phyloP scores from a whole-genome alignment of 345 rosid genomes.

The Arabidopsis thaliana region DNA sequence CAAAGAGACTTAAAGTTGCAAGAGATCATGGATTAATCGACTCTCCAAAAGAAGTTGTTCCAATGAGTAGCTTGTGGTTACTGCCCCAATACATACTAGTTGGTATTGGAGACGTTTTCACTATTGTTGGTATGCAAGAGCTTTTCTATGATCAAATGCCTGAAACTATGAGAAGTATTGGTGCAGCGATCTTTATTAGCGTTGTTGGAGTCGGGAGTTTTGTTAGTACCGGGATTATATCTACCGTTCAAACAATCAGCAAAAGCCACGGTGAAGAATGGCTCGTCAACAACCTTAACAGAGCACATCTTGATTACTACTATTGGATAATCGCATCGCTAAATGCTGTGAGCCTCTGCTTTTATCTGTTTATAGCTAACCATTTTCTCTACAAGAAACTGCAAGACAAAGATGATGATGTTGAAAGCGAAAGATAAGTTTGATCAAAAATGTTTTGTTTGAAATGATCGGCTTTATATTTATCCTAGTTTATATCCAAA shows the following conservation, averaged over 20 bases:
- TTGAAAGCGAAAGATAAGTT: constrained; percentile 26
- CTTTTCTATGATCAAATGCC: constrained; percentile 94
- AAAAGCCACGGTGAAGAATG: constrained; percentile 54
- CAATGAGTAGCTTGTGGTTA: constrained; percentile 82
- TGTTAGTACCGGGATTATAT: constrained; percentile 61
- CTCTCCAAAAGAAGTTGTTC: constrained; percentile 59
- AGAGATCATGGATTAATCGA: constrained; percentile 57
- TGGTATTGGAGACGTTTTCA: constrained; percentile 68
- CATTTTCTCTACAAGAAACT: constrained; percentile 74
- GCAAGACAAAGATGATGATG: constrained; percentile 36
- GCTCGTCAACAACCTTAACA: constrained; percentile 75
- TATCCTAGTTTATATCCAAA: constrained; percentile 20
- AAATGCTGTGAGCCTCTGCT: constrained; percentile 62
- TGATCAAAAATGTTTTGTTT: constrained; percentile 25
- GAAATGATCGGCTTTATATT: not conserved
- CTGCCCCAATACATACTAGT: constrained; percentile 78
- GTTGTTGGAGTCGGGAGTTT: constrained; percentile 82
- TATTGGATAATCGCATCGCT: constrained; percentile 77
- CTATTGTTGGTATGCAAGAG: constrained; percentile 83
- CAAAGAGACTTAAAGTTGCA: constrained; percentile 62
- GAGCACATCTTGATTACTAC: constrained; percentile 62
- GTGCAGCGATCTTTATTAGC: constrained; percentile 76
- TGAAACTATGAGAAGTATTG: constrained; percentile 76
- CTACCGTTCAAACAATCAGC: constrained; percentile 57
- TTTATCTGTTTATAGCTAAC: constrained; percentile 57